Base-by-base conservation (phyloP, 768 basidiomycete genomes). In the Lactarius sp. region DNA sequence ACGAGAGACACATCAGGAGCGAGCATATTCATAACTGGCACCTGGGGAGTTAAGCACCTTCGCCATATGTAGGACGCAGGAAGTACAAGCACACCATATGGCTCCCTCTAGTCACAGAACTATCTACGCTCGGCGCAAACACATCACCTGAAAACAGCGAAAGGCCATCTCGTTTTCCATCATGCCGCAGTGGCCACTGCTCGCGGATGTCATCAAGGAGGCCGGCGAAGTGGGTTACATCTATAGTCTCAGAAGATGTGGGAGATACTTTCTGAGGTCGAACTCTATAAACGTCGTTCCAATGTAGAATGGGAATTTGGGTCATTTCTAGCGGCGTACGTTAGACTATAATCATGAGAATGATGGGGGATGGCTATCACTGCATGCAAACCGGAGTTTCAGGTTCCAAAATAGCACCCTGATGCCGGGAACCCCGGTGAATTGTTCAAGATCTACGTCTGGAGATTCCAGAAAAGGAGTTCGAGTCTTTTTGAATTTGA, bases 71-170 rank as follows among this genome's bases (percentile, higher is more conserved):
- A 14, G 31, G 34, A 44, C 16, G 36, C 6, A 39, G 34, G 31
- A 22, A 41, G 59, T 7, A 44, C 3, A 3, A 46, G 68, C 78
- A 59, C 68, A 91, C 92, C 92, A 94, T 92, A 82, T 94, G 92
- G 69, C 87, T 90, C 52, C 93, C 93, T 72, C 93, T 79, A 6
- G 93, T 94, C 41, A 96, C 86, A 5, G 89, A 86, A 66, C 87
- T 90, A 75, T 95, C 94, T 1, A 91, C 80, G 1, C 88, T 91
- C 0, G 93, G 94, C 27, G 88, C 86, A 73, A 95, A 95, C 12
- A 92, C 78, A 73, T 96, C 94, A 8, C 94, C 94, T 41, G 91
- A 94, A 74, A 95, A 97, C 4, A 97, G 75, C 0, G 87, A 78
- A 8, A 97, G 76, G 0, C 93, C 93, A 69, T 92, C 88, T 66